Evolutionary conservation across 805 yeast genomes (phyloP).

Genomic region (Hanseniaspora singularis): DNA sequence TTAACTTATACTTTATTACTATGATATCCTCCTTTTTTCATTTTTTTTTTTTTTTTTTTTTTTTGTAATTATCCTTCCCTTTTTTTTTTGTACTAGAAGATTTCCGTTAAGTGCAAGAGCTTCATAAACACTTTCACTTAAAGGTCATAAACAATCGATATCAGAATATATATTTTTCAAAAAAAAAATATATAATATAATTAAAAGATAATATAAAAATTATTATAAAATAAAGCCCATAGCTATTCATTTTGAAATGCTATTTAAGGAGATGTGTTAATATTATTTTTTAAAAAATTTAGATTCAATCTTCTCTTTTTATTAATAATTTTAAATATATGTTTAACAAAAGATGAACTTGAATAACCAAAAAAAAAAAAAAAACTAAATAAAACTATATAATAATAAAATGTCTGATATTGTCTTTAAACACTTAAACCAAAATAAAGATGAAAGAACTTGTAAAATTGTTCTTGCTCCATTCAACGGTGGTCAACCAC

Average conservation of each 20-base stretch:
- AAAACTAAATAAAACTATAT: neutral
- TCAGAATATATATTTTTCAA: neutral
- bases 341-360: too few species aligned
- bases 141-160: neutral
- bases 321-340: too few species aligned
- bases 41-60: too few species aligned
- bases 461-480: slow-evolving; percentile 78
- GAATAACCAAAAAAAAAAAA: neutral
- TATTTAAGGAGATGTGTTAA: too few species aligned
- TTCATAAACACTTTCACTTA: slow-evolving; percentile 13
- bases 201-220: neutral
- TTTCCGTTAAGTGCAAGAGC: slow-evolving; percentile 15
- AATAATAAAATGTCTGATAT: neutral
- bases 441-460: slow-evolving; percentile 25
- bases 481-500: slow-evolving; percentile 91
- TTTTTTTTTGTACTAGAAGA: too few species aligned
- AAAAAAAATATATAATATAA: neutral
- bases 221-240: neutral
- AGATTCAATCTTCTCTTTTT: too few species aligned
- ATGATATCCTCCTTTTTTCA: too few species aligned
- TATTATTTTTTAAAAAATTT: too few species aligned
- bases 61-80: too few species aligned
- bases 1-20: too few species aligned
- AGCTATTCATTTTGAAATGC: too few species aligned
- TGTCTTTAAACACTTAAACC: slow-evolving; percentile 27